These are phyloP conservation scores for Phaffomyces antillensis DNA, from an alignment of 805 yeast genomes.

Conservation along the genomic window DNA sequence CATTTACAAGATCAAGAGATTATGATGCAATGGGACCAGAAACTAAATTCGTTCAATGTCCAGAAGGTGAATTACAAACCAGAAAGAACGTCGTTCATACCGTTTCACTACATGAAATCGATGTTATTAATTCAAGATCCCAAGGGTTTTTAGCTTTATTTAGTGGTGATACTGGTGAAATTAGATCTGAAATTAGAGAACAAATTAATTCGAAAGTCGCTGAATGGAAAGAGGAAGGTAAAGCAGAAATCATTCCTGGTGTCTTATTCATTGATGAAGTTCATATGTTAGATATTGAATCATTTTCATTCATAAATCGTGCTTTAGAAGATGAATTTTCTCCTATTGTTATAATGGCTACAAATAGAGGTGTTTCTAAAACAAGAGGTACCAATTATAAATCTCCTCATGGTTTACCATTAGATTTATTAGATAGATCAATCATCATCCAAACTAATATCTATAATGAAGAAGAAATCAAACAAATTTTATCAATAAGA, in stretches of 20 bases:
- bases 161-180: constrained; percentile 97
- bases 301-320: constrained; percentile 90
- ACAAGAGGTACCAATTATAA: constrained; percentile 91
- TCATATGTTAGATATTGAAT: constrained; percentile 96
- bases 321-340: constrained; percentile 96
- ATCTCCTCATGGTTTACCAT: constrained; percentile 97
- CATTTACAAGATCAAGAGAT: constrained; percentile 93
- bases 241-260: constrained; percentile 96
- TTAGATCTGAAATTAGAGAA: constrained; percentile 88
- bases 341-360: constrained; percentile 97
- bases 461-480: constrained; percentile 77
- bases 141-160: constrained; percentile 96
- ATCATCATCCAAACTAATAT: constrained; percentile 82
- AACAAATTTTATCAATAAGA: constrained; percentile 79
- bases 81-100: constrained; percentile 95
- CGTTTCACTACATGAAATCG: constrained; percentile 96
- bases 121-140: constrained; percentile 93
- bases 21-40: constrained; percentile 99
- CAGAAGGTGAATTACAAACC: constrained; percentile 97
- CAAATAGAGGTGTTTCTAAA: constrained; percentile 90
- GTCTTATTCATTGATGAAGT: constrained; percentile 97
- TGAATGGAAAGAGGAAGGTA: constrained; percentile 98
- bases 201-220: constrained; percentile 96
- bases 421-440: constrained; percentile 88
- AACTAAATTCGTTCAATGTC: constrained; percentile 94